These are phyloP conservation scores for Coprinopsis strossmayeri DNA, from an alignment of 768 basidiomycete species.

Conservation along the genomic window DNA sequence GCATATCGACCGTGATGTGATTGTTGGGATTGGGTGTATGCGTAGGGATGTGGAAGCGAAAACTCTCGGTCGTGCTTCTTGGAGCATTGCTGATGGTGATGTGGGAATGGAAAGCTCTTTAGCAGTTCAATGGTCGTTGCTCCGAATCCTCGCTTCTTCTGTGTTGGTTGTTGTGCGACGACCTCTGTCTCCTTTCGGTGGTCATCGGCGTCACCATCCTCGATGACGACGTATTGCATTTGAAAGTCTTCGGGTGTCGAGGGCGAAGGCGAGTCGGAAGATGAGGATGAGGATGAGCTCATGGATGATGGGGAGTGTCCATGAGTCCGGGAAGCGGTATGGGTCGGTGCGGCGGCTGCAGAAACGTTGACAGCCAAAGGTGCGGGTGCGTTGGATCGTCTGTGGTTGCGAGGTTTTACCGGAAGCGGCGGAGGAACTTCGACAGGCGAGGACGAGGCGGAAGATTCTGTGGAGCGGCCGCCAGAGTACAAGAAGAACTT, in stretches of 20 bases:
- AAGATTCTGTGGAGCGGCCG: not conserved
- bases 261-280: conserved; percentile 16
- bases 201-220: conserved; percentile 1
- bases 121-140: conserved; percentile 37
- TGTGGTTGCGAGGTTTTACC: conserved; percentile 5
- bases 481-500: conserved; percentile 1
- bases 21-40: not conserved
- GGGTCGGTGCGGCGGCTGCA: conserved; percentile 25
- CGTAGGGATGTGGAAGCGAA: not conserved
- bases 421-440: not conserved
- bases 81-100: conserved; percentile 15
- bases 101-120: conserved; percentile 42
- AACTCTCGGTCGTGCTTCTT: not conserved
- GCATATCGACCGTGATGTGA: not conserved
- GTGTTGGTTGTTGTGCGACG: not conserved
- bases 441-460: not conserved
- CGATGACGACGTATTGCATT: not conserved
- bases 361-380: conserved; percentile 25
- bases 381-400: not conserved
- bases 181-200: conserved; percentile 10
- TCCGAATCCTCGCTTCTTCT: conserved; percentile 19
- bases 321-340: conserved; percentile 16
- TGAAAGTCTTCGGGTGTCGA: conserved; percentile 6
- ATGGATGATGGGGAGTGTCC: conserved; percentile 13
- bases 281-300: conserved; percentile 18